Evolutionary conservation across 2,329 filamentous ascomycete species (phyloP).

Genomic region (Scytalidium sp.): DNA sequence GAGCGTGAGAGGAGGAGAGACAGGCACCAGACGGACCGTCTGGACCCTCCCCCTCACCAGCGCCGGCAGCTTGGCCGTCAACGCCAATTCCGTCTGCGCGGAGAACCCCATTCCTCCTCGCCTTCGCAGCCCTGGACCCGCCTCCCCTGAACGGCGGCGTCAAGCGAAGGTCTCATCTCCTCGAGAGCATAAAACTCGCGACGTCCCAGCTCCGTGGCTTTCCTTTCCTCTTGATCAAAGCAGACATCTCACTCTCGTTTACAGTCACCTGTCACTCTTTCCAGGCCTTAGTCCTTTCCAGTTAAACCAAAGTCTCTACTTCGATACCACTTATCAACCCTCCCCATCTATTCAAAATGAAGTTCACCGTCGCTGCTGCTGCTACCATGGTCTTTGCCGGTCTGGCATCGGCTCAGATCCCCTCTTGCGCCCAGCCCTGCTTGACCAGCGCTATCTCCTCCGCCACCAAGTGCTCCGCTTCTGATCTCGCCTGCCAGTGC

Average conservation of each 20-base stretch:
- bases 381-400: slow-evolving; percentile 13
- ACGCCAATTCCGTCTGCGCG: no score
- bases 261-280: slow-evolving; percentile 2
- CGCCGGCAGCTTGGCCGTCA: no score
- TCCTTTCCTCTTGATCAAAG: not conserved
- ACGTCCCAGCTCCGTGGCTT: not conserved
- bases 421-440: slow-evolving; percentile 17
- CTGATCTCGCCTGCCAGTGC: slow-evolving; percentile 20
- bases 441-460: slow-evolving; percentile 15
- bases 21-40: no score
- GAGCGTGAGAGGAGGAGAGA: no score
- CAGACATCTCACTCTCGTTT: not conserved
- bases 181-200: not conserved
- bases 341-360: slow-evolving; percentile 13
- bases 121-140: no score
- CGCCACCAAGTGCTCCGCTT: slow-evolving; percentile 13
- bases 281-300: not conserved
- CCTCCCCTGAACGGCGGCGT: no score
- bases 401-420: slow-evolving; percentile 13
- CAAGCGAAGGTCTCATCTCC: not conserved
- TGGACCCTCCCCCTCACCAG: no score
- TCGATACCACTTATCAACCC: slow-evolving; percentile 3
- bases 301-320: not conserved
- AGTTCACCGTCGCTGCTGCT: slow-evolving; percentile 15
- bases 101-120: no score